A percentile compares a stretch with the other conserved stretches of the same genome.
These are phyloP conservation scores for Cryptosporidium felis DNA, from an alignment of 169 alveolate species.

Conservation along the genomic window DNA sequence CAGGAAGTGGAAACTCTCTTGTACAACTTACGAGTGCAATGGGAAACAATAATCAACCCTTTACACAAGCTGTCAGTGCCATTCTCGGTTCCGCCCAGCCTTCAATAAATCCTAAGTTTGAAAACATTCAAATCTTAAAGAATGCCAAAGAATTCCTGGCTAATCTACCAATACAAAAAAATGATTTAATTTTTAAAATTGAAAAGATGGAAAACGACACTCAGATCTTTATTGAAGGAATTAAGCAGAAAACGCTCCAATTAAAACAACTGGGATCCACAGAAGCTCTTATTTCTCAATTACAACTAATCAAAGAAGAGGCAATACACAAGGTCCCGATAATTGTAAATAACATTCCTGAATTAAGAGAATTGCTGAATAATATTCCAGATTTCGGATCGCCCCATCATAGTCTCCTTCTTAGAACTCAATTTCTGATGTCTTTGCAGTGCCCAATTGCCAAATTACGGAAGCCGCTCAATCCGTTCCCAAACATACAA, in stretches of 20 bases:
- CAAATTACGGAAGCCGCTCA: slow-evolving; percentile 46
- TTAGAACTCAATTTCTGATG: slow-evolving; percentile 66
- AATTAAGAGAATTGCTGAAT: slow-evolving; percentile 50
- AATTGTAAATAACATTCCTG: slow-evolving; percentile 58
- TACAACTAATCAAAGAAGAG: slow-evolving; percentile 57
- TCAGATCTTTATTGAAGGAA: slow-evolving; percentile 12
- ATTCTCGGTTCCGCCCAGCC: slow-evolving; percentile 13
- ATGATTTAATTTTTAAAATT: slow-evolving; percentile 33
- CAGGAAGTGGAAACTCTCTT: not conserved
- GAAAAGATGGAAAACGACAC: slow-evolving; percentile 48
- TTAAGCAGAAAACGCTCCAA: slow-evolving; percentile 19
- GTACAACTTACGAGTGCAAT: not conserved
- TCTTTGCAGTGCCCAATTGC: slow-evolving; percentile 64
- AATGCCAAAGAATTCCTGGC: slow-evolving; percentile 17
- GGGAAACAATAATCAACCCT: not conserved
- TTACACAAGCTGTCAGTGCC: not conserved
- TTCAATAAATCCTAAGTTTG: slow-evolving; percentile 46
- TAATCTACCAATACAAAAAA: slow-evolving; percentile 37
- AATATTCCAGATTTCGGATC: slow-evolving; percentile 62
- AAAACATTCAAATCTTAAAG: slow-evolving; percentile 32
- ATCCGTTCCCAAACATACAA: slow-evolving; percentile 51
- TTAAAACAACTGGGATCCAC: slow-evolving; percentile 19
- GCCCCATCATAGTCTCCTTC: slow-evolving; percentile 53
- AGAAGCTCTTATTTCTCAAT: slow-evolving; percentile 28
- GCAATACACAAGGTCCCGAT: slow-evolving; percentile 61